Base-by-base conservation (phyloP, 192 early-diverging fungal species). In the Rhizoclosmatium sp. region DNA sequence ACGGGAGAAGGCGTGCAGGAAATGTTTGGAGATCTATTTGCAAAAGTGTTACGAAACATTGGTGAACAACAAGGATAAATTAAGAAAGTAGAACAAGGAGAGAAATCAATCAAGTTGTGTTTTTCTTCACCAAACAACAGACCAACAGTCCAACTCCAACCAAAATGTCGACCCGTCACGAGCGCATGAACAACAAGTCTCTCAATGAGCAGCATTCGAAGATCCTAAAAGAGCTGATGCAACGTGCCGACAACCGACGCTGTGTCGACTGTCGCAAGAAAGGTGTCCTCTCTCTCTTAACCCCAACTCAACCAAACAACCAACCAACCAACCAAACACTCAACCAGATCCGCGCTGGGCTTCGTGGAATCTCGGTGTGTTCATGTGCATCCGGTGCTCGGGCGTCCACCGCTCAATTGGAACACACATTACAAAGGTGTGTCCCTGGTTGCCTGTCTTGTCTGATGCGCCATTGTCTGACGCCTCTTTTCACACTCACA, bases 351-450 rank as follows among this genome's bases (percentile, higher is more conserved):
- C 93, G 58, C 87, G 93, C 14, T 94, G 93, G 92, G 92, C 92
- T 45, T 96, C 94, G 2, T 93, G 93, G 92, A 96, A 95, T 80
- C 80, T 98, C 49, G 96, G 96, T 3, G 86, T 96, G 51, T 97
- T 99, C 78, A 80, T 99, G 48, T 99, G 97, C 86, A 97, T 98
- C 42, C 89, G 95, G 3, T 99, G 97, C 84, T 92, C 90, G 39
- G 94, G 94, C 39, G 85, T 92, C 61, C 94, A 95, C 81, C 89
- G 94, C 5, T 93, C 91, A 4, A 89, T 95, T 87, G 94, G 94
- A 61, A 93, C 93, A 31, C 94, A 95, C 80, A 94, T 95, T 71
- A 91, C 89, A 92, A 94, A 92, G 93, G 93, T 93, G n/a, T 23
- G 56, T 14, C 49, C 12, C 47, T 12, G 51, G 51, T 49, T 47